Evolutionary conservation across 1,284 basidiomycete species (phyloP), one percentile per base, ranked within the genome.

Genomic region (Boletus sp.): DNA sequence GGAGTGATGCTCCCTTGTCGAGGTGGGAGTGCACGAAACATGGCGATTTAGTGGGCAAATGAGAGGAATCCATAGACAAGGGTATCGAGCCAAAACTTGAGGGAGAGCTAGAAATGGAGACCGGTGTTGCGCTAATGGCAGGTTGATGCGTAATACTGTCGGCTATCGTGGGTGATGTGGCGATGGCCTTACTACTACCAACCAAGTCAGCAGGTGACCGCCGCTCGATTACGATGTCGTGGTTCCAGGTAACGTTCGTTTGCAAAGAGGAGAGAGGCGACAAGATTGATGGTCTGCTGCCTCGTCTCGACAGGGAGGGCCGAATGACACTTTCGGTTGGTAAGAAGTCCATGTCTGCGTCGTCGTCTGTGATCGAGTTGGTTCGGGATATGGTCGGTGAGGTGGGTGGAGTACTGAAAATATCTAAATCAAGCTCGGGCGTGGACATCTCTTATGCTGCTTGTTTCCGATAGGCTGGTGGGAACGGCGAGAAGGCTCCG

Each of bases 1-100:
- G 80, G 56, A 92, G 78, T 9, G 88, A 86, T 9, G 83, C 84
- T 35, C 84, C 84, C 71, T 91, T 85, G 72, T 92, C 89, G 55
- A 94, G 85, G 63, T 91, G 83, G 1, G 89, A 92, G 74, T 94
- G 92, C 24, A 94, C 84, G 70, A 93, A 93, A 70, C 90, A 94
- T n/a, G 91, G 91, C 0, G 89, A 91, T 48, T 80, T 77, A 56
- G 78, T 74, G n/a, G 81, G 72, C 4, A 61, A 33, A 45, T 59
- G 60, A 24, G 62, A 64, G 4, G 70, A 27, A 53, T 74, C 56
- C 69, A 74, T 65, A 64, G 75, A 53, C 71, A 66, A 66, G 72
- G 69, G 67, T 72, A 69, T 72, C 66, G 66, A 63, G 42, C 61
- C 55, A 51, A 56, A 59, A 46, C 64, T 72, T 33, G 64, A 72